phyloP scores from a whole-genome alignment of 192 early-diverging fungal genomes.

The Dissophora ornata region DNA sequence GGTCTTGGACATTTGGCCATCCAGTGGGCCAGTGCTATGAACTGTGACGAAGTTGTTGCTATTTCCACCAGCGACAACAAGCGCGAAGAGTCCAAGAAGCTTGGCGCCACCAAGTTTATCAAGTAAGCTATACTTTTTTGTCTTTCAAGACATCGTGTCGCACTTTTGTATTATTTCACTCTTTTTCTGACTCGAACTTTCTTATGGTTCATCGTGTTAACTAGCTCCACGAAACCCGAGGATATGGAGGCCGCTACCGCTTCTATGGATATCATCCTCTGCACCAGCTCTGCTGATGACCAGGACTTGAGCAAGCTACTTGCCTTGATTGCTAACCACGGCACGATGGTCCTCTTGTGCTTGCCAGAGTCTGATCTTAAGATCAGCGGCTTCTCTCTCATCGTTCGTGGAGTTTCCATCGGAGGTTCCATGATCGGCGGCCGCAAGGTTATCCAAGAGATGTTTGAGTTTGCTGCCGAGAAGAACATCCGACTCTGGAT shows the following conservation, averaged over 20 bases:
- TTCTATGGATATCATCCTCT: slow-evolving; percentile 51
- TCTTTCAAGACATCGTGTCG: background rate
- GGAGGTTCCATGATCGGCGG: slow-evolving; percentile 76
- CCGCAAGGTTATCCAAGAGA: slow-evolving; percentile 65
- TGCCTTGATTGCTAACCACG: slow-evolving; percentile 62
- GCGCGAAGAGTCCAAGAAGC: slow-evolving; percentile 62
- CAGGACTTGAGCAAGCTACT: slow-evolving; percentile 62
- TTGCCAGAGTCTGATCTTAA: slow-evolving; percentile 67
- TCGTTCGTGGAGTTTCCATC: slow-evolving; percentile 60
- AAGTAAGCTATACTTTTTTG: slow-evolving; percentile 15
- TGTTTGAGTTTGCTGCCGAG: slow-evolving; percentile 76
- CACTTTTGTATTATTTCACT: background rate
- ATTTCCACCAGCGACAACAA: slow-evolving; percentile 68
- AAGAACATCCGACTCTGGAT: no score
- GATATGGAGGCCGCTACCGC: slow-evolving; percentile 24
- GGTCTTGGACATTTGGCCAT: no score
- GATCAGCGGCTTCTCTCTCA: slow-evolving; percentile 54
- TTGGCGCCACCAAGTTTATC: slow-evolving; percentile 70
- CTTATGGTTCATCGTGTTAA: no score
- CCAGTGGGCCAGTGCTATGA: slow-evolving; percentile 70
- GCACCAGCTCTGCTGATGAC: slow-evolving; percentile 40
- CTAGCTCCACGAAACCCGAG: slow-evolving; percentile 34
- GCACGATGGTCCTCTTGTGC: slow-evolving; percentile 72
- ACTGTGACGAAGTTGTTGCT: slow-evolving; percentile 64
- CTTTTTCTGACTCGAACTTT: background rate